Conservation (phyloP, 139 green algal genomes). For the Chlamydomonas eustigma region DNA sequence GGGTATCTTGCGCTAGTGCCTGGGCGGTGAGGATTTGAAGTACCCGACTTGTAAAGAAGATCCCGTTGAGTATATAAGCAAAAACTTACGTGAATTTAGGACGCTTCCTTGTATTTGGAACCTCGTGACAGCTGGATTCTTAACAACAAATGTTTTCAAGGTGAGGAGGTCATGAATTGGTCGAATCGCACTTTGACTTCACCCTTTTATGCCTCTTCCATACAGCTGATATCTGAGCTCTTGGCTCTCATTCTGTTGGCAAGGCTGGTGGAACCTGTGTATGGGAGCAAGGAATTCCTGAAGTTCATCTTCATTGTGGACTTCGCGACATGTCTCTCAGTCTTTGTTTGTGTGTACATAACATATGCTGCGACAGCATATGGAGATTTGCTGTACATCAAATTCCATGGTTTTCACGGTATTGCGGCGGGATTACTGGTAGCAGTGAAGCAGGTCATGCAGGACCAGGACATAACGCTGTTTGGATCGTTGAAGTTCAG, state of each 20-base stretch:
- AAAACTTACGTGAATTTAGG: background rate
- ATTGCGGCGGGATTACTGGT: conserved; percentile 78
- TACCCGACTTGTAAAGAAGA: background rate
- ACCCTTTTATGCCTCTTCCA: background rate
- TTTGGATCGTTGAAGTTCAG: conserved; percentile 64
- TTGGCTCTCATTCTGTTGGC: conserved; percentile 64
- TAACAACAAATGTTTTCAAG: conserved; percentile 40
- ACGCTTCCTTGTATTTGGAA: conserved; percentile 59
- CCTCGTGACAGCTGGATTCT: conserved; percentile 44
- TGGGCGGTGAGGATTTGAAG: conserved; percentile 29
- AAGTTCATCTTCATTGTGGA: conserved; percentile 70
- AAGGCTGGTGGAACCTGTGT: conserved; percentile 76
- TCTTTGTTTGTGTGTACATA: conserved; percentile 65
- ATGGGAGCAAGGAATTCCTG: conserved; percentile 76
- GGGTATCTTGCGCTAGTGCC: conserved; percentile 50
- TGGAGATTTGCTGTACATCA: conserved; percentile 40
- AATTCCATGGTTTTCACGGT: conserved; percentile 86
- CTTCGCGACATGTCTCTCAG: conserved; percentile 31
- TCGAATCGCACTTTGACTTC: background rate
- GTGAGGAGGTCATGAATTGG: conserved; percentile 19
- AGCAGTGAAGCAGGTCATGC: conserved; percentile 88
- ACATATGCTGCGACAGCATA: conserved; percentile 34
- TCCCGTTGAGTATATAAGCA: background rate
- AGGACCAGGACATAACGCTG: conserved; percentile 76
- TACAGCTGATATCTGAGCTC: conserved; percentile 61